Evolutionary conservation across 768 basidiomycete species (phyloP).

Genomic region (Boletus speciosus): DNA sequence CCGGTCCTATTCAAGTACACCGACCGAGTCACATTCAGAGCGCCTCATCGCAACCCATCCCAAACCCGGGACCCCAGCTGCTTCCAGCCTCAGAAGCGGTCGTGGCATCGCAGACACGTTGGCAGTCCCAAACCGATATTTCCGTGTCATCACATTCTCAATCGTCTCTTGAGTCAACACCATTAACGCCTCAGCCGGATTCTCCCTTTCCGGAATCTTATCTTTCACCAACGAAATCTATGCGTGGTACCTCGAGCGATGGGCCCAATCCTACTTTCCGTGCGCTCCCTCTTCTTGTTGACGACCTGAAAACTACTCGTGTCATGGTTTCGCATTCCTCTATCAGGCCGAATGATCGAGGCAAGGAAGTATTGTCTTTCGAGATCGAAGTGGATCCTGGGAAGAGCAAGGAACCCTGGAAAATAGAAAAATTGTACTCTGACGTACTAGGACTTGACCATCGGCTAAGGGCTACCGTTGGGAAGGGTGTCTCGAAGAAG

Average conservation of each 20-base stretch:
- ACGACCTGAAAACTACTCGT: conserved; percentile 70
- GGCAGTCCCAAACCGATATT: conserved; percentile 21
- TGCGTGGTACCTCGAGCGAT: conserved; percentile 19
- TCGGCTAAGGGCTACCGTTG: conserved; percentile 54
- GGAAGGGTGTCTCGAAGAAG: conserved; percentile 71
- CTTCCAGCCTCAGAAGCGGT: conserved; percentile 12
- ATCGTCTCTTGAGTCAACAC: conserved; percentile 19
- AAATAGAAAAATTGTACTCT: conserved; percentile 89
- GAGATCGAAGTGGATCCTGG: conserved; percentile 73
- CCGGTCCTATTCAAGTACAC: conserved; percentile 9
- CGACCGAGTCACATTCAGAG: conserved; percentile 8
- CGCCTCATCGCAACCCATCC: conserved; percentile 8
- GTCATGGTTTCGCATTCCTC: conserved; percentile 75
- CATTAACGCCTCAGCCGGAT: conserved; percentile 20
- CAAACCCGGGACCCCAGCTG: conserved; percentile 17
- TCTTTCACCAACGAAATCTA: conserved; percentile 24
- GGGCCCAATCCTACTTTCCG: conserved; percentile 51
- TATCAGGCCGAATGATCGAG: conserved; percentile 84
- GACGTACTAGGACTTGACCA: conserved; percentile 89
- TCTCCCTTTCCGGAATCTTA: conserved; percentile 32
- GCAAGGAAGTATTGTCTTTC: conserved; percentile 91
- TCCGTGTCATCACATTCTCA: conserved; percentile 23
- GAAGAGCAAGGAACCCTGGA: conserved; percentile 69
- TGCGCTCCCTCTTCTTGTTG: conserved; percentile 63
- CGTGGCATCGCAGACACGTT: conserved; percentile 21